Conservation (phyloP, 2,329 filamentous ascomycete species). For the Trichocomaceae sp. region DNA sequence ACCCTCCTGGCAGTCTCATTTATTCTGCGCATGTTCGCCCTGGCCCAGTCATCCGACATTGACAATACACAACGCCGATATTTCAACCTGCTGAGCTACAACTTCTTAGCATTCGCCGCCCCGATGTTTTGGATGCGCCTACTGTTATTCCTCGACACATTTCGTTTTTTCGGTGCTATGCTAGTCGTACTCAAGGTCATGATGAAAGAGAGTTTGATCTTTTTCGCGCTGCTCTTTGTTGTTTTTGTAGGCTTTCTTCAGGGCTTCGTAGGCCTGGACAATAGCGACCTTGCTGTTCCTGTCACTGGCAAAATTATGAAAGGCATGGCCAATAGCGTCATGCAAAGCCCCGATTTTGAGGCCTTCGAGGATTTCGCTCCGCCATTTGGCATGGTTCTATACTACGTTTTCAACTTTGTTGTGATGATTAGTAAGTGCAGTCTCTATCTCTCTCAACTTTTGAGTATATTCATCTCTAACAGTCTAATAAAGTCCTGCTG, state of each 20-base stretch:
- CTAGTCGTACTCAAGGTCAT: conserved; percentile 91
- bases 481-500: conserved; percentile 56
- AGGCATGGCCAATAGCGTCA: conserved; percentile 74
- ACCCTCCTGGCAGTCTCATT: conserved; percentile 71
- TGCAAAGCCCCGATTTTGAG: conserved; percentile 84
- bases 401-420: conserved; percentile 96
- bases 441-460: not conserved
- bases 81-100: conserved; percentile 81
- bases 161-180: conserved; percentile 97
- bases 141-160: conserved; percentile 83
- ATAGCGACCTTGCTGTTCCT: conserved; percentile 63
- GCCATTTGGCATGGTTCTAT: conserved; percentile 89
- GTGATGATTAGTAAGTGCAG: conserved; percentile 66
- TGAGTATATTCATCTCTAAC: conserved; percentile 12
- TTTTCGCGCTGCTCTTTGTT: conserved; percentile 83
- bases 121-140: conserved; percentile 97
- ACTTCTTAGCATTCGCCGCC: conserved; percentile 85
- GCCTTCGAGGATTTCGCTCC: conserved; percentile 86
- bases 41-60: conserved; percentile 53
- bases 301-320: conserved; percentile 41
- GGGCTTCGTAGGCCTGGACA: conserved; percentile 85
- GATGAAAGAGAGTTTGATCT: conserved; percentile 92
- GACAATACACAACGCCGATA: conserved; percentile 47
- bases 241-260: conserved; percentile 78
- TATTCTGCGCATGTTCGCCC: conserved; percentile 68